Base-by-base conservation (phyloP, 2,329 filamentous ascomycete species). In the Chrysoporthe puriensis region DNA sequence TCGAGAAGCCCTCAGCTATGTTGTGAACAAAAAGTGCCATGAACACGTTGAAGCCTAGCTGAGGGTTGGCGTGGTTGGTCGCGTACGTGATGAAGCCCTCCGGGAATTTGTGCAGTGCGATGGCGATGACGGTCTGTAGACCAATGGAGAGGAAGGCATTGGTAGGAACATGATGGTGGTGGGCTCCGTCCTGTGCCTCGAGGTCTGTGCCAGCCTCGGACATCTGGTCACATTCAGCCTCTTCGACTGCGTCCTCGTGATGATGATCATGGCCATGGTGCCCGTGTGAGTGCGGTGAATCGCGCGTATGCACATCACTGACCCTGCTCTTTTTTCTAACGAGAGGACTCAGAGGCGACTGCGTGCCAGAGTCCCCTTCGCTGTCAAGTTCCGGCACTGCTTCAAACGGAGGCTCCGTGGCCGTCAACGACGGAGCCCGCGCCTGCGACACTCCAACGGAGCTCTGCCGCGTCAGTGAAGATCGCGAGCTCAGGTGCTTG, bases 11-110 rank as follows among this genome's bases (percentile, higher is more conserved):
- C 81, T 99, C 96, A 40, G 93, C 94, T 74, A 99, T 97, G 80
- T 98, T 99, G 84, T 99, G 96, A 68, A 99, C 95, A 76, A 97
- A 97, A 8, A 99, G 86, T 0, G 96, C 95, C 78, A 98, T 87
- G 80, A 99, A 99, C 65, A 99, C 93, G 63, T 92, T 91, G 78
- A 97, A 89, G 26, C 96, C 96, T 0, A 99, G 87, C 0, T 86
- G 84, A 0, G 96, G 94, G 77, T 94, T 98, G 14, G 94, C 95
- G 76, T 99, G 96, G 79, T 98, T 99, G 11, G 96, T 97, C 11
- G 96, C 95, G 77, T 96, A 99, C 0, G 95, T 98, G 73, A 99
- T 90, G 77, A 91, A 91, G 32, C 89, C 89, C 74, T 91, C 96
- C 1, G 96, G 96, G 46, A 98, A 91, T 77, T 99, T 99, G 82